Conservation (phyloP, 768 basidiomycete genomes). For the Boletales sp. region DNA sequence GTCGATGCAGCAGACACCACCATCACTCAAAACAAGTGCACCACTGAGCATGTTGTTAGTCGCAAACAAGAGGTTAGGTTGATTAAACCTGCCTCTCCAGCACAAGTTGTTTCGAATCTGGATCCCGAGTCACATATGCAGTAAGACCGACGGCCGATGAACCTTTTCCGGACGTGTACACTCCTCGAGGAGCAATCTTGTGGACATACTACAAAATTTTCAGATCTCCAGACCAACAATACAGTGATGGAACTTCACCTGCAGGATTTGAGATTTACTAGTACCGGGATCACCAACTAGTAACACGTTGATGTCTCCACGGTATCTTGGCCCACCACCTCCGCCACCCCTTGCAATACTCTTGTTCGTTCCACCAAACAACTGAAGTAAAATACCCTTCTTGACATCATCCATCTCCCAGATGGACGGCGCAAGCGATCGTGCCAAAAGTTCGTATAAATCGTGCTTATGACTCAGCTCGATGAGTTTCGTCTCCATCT, state of each 20-base stretch:
- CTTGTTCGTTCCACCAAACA: constrained; percentile 99
- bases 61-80: neutral
- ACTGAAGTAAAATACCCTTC: constrained; percentile 92
- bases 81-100: constrained; percentile 71
- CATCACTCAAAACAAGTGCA: constrained; percentile 90
- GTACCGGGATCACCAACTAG: constrained; percentile 98
- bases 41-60: constrained; percentile 49
- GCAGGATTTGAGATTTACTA: constrained; percentile 92
- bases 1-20: constrained; percentile 97
- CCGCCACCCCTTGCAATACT: constrained; percentile 90
- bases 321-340: constrained; percentile 91
- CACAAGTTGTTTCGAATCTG: constrained; percentile 97
- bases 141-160: constrained; percentile 98
- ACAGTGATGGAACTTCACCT: constrained; percentile 46
- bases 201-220: constrained; percentile 77
- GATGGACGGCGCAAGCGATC: constrained; percentile 89
- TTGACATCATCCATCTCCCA: constrained; percentile 99
- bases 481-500: constrained; percentile 75
- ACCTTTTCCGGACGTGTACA: constrained; percentile 97
- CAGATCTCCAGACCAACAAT: neutral
- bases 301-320: constrained; percentile 97
- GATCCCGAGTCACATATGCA: constrained; percentile 96
- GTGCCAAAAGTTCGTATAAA: constrained; percentile 80
- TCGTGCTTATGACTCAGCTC: constrained; percentile 73
- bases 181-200: constrained; percentile 96